Evolutionary conservation across 495 filamentous ascomycete genomes (phyloP).

Genomic region (Halenospora varia): DNA sequence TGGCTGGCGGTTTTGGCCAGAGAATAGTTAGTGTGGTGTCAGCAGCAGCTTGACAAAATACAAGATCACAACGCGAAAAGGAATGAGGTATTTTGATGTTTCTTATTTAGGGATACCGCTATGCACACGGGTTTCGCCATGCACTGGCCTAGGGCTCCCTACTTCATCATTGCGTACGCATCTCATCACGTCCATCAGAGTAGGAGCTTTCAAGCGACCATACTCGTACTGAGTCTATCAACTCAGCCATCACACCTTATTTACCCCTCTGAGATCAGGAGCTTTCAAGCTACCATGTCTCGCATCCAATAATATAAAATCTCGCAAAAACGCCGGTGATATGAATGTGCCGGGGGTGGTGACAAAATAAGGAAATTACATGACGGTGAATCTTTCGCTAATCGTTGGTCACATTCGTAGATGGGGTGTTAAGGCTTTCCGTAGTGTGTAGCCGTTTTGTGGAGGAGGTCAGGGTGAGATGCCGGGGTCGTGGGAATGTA

Average conservation of each 20-base stretch:
- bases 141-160: not conserved
- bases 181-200: conserved; percentile 2
- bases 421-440: conserved; percentile 7
- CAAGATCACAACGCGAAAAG: no score
- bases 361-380: conserved; percentile 24
- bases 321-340: conserved; percentile 9
- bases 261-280: conserved; percentile 21
- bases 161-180: not conserved
- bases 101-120: not conserved
- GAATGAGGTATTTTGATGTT: not conserved
- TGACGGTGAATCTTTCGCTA: conserved; percentile 23
- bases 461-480: not conserved
- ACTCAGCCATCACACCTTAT: conserved; percentile 1
- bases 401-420: conserved; percentile 20
- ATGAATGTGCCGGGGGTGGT: conserved; percentile 21
- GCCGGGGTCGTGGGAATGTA: conserved; percentile 1
- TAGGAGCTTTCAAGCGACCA: conserved; percentile 28
- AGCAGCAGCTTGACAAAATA: no score
- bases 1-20: no score
- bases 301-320: conserved; percentile 4
- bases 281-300: conserved; percentile 30
- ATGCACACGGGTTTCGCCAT: not conserved
- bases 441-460: not conserved
- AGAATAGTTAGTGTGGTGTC: no score
- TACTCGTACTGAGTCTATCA: conserved; percentile 8